Evolutionary conservation across 2,329 filamentous ascomycete species (phyloP).

Genomic region (Botrytis medusae): DNA sequence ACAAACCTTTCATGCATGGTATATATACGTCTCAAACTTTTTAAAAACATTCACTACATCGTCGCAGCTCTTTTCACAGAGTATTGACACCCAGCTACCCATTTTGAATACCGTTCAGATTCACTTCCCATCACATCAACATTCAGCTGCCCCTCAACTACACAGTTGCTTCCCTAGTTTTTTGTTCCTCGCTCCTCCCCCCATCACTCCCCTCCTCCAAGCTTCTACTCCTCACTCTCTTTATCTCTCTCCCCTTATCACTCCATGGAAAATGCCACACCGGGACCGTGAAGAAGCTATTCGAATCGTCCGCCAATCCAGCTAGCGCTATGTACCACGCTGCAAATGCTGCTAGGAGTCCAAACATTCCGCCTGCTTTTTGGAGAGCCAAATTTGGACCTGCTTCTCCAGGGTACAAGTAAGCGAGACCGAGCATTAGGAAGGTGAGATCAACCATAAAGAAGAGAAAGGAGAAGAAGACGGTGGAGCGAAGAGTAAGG

Average conservation of each 20-base stretch:
- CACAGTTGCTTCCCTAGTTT: background rate
- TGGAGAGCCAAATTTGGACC: background rate
- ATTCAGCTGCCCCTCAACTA: background rate
- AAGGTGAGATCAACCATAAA: background rate
- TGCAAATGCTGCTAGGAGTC: background rate
- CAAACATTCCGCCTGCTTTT: background rate
- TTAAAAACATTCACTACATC: background rate
- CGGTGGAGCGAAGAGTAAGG: background rate
- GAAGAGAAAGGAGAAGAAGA: background rate
- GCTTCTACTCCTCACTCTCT: background rate
- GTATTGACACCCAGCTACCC: background rate
- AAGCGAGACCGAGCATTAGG: background rate
- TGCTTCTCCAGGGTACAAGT: background rate
- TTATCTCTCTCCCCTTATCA: background rate
- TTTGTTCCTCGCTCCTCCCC: background rate
- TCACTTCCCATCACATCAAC: background rate
- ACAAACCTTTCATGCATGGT: background rate
- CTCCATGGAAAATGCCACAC: background rate
- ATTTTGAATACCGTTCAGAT: background rate
- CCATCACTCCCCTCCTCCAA: background rate
- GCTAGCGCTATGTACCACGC: background rate
- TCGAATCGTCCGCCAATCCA: background rate
- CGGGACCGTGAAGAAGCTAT: background rate
- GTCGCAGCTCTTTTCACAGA: background rate
- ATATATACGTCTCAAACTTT: background rate